Percentiles rank a stretch among this genome's conserved stretches.
These are phyloP conservation scores for Scalesia atractyloides DNA, from an alignment of 129 eudicot species.

Conservation along the genomic window DNA sequence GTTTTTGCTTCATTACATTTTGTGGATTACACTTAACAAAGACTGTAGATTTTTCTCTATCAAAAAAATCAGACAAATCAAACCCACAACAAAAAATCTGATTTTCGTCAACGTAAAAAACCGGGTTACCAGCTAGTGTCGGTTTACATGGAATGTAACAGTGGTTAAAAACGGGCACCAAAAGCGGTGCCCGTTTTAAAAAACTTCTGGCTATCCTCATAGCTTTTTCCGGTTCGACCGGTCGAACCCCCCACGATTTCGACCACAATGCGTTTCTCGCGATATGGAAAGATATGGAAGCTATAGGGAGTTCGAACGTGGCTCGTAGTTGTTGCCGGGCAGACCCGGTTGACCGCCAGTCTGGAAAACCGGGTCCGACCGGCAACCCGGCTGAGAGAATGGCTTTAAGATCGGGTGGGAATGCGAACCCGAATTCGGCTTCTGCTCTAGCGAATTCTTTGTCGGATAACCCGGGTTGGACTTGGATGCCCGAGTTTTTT, in stretches of 20 bases:
- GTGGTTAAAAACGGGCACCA: slow-evolving; percentile 74
- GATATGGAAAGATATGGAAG: slow-evolving; percentile 75
- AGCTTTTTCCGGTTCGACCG: slow-evolving; percentile 82
- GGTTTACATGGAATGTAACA: slow-evolving; percentile 93
- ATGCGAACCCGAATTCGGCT: slow-evolving; percentile 93
- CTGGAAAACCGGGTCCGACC: slow-evolving; percentile 88
- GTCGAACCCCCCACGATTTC: slow-evolving; percentile 84
- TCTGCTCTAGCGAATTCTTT: slow-evolving; percentile 80
- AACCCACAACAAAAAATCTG: slow-evolving; percentile 87
- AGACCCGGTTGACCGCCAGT: slow-evolving; percentile 75
- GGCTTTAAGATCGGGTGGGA: slow-evolving; percentile 88
- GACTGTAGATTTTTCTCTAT: slow-evolving; percentile 48
- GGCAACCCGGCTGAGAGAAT: slow-evolving; percentile 80
- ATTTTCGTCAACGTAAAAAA: slow-evolving; percentile 83
- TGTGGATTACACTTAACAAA: slow-evolving; percentile 31
- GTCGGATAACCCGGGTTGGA: slow-evolving; percentile 67
- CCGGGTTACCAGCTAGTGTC: slow-evolving; percentile 84
- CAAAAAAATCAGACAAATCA: slow-evolving; percentile 77
- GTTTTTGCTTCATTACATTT: slow-evolving; percentile 33
- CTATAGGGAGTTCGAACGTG: slow-evolving; percentile 74
- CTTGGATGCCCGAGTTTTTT: slow-evolving; percentile 49
- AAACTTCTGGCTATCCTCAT: slow-evolving; percentile 70
- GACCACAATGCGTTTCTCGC: slow-evolving; percentile 78
- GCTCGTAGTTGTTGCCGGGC: slow-evolving; percentile 66
- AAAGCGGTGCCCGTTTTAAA: slow-evolving; percentile 69